These are phyloP conservation scores for Coleophoma eucalyptorum DNA, from an alignment of 2,329 filamentous ascomycete genomes.

Conservation along the genomic window DNA sequence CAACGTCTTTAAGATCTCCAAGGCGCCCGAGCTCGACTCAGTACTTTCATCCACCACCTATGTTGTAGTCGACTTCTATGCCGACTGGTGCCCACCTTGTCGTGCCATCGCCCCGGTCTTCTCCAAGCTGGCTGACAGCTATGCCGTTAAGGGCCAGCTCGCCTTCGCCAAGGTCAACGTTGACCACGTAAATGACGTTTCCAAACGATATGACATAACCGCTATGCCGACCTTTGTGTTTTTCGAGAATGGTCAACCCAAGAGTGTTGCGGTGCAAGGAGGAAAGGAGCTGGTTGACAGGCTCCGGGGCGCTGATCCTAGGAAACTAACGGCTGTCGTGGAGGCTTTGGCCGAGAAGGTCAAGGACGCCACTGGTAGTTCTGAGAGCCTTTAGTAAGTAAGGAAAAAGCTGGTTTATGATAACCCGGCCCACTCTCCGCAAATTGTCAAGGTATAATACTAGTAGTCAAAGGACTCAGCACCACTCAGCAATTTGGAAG, in stretches of 20 bases:
- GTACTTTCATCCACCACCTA: constrained; percentile 44
- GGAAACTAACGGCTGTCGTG: constrained; percentile 24
- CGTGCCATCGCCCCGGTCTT: constrained; percentile 54
- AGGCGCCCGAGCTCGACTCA: constrained; percentile 42
- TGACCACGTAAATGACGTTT: constrained; percentile 47
- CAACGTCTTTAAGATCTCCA: constrained; percentile 33
- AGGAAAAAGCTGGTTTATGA: too few relatives aligned
- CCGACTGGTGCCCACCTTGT: constrained; percentile 59
- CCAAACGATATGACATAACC: constrained; percentile 44
- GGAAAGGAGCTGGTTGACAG: constrained; percentile 26
- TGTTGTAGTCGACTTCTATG: constrained; percentile 54
- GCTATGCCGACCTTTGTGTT: constrained; percentile 59
- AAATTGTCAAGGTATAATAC: too few relatives aligned
- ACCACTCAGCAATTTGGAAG: too few relatives aligned
- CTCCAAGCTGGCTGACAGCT: constrained; percentile 39
- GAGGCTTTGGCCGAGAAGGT: constrained; percentile 22
- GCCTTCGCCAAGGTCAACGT: constrained; percentile 58
- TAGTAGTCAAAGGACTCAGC: too few relatives aligned
- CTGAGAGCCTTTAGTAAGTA: too few relatives aligned
- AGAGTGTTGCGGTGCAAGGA: constrained; percentile 37
- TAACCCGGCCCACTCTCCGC: too few relatives aligned
- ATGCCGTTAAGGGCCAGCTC: constrained; percentile 35
- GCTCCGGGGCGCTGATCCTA: constrained; percentile 26
- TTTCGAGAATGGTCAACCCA: constrained; percentile 46
- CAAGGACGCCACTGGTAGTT: too few relatives aligned